Base-by-base conservation (phyloP, 352 stramenopile genomes). In the Phytophthora tubulina region DNA sequence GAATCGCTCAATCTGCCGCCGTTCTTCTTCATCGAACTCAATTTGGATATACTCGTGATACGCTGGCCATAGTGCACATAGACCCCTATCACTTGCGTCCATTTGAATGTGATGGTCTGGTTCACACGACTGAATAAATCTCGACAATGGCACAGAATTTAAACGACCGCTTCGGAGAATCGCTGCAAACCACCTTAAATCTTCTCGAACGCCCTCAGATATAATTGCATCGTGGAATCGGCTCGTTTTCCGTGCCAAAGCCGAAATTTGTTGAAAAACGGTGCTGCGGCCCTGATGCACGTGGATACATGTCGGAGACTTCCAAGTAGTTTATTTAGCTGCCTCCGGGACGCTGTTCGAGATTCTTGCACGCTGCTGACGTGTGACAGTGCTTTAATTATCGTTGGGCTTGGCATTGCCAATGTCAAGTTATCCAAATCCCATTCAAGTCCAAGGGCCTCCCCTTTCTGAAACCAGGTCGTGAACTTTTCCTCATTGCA, bases 151-250 rank as follows among this genome's bases (percentile, higher is more conserved):
- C 21, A 21, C 21, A 41, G 36, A 41, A 11, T 7, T 41, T 41
- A 21, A 21, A 21, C 21, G 21, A 21, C 36, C 36, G 11, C 7
- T 14, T 30, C 13, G 17, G 15, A 64, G 8, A 15, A 64, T 64
- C 10, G 44, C 32, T n/a, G 27, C 17, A 33, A 64, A 64, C 56
- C 56, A 64, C 4, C 41, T 41, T 21, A 55, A n/a, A 54, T 64
- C 56, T 15, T 46, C 41, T 21, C 4, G 41, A n/a, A 46, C 41
- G 8, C 6, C 41, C 4, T 46, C 9, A 17, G 13, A 21, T 46
- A 46, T 1, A 14, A 17, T 46, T 21, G 10, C 8, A 14, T 46
- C 41, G 9, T 46, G 41, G 21, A 21, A 21, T 21, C 21, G 21
- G 21, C 21, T 21, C 21, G 41, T 46, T n/a, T 14, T 17, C 14